Conservation (phyloP, 371 early-diverging fungal genomes). For the Mucor indicus region DNA sequence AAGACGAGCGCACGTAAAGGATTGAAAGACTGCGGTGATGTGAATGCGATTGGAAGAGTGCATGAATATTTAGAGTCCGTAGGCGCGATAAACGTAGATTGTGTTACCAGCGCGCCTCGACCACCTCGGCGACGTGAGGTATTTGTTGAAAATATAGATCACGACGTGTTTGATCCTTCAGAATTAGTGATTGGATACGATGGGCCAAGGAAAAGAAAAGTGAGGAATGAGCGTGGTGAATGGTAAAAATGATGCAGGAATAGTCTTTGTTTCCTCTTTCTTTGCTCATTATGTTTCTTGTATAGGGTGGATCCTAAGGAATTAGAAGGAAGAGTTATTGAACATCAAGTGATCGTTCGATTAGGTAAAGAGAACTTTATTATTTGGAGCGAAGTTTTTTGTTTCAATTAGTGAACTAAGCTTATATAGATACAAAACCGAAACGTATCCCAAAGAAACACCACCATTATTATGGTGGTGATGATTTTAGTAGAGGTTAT, state of each 20-base stretch:
- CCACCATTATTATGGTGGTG: constrained; percentile 33
- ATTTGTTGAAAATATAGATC: constrained; percentile 14
- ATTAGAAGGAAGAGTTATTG: constrained; percentile 63
- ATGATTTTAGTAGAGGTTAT: constrained; percentile 47
- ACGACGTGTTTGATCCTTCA: constrained; percentile 25
- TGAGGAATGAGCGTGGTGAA: constrained; percentile 62
- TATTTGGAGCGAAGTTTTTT: neutral
- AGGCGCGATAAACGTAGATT: constrained; percentile 75
- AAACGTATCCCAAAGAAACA: constrained; percentile 34
- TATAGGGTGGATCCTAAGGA: constrained; percentile 65
- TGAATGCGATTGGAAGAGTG: constrained; percentile 88
- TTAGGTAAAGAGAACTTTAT: constrained; percentile 1
- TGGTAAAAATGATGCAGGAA: constrained; percentile 39
- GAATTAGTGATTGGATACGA: constrained; percentile 40
- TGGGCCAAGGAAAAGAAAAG: constrained; percentile 61
- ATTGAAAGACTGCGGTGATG: constrained; percentile 75
- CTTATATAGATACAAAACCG: constrained; percentile 24
- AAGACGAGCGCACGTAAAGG: constrained; percentile 41
- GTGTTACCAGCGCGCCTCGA: constrained; percentile 34
- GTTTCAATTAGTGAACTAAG: neutral
- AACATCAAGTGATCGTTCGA: constrained; percentile 33
- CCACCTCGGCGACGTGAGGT: constrained; percentile 27
- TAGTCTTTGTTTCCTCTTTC: neutral
- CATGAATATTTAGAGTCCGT: constrained; percentile 81
- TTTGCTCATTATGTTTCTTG: neutral